Evolutionary conservation across 768 basidiomycete species (phyloP), one percentile per base, ranked within the genome.

Genomic region (Trametes villosa): DNA sequence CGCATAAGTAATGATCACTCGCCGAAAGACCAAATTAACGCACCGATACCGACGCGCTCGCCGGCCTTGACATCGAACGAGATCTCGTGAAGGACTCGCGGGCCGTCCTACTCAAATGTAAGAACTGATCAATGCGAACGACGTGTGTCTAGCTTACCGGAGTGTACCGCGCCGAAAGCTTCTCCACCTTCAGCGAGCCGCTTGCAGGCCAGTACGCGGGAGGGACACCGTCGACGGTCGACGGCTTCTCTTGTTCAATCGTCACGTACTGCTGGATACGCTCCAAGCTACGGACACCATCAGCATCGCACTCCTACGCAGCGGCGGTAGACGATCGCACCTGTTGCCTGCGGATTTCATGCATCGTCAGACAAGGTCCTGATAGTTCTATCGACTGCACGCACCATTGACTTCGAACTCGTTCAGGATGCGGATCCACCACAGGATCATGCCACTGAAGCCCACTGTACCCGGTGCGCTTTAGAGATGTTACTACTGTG

Each of bases 171-270:
- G 84, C 83, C 27, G 76, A 79, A 11, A 86, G 70, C 44, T 80
- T 76, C 61, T 85, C 80, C 1, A 83, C 78, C 4, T 69, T 65
- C 27, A 86, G 70, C 6, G 75, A 70, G 2, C 85, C 85, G 20
- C 80, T 81, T 1, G 84, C 75, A 9, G 85, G 85, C 85, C 85
- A 87, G 54, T 84, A 81, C 0, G 85, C 85, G 12, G 85, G 84
- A 2, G 85, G 85, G 24, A 77, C 68, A 3, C 79, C 79, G 11
- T 72, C 64, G 36, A 72, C 63, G 2, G 73, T 75, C 1, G 77
- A 63, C 55, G 73, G 69, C 0, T 76, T 75, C 69, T 86, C 85
- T 59, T 83, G 81, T 53, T 84, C 83, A 44, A 84, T 82, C 22
- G 76, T 72, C 30, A 85, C 68, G 66, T 85, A 86, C 40, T 79